Evolutionary conservation across 257 asterid species (phyloP), one percentile per base, ranked within the genome.

Genomic region (Fraxinus pennsylvanica): DNA sequence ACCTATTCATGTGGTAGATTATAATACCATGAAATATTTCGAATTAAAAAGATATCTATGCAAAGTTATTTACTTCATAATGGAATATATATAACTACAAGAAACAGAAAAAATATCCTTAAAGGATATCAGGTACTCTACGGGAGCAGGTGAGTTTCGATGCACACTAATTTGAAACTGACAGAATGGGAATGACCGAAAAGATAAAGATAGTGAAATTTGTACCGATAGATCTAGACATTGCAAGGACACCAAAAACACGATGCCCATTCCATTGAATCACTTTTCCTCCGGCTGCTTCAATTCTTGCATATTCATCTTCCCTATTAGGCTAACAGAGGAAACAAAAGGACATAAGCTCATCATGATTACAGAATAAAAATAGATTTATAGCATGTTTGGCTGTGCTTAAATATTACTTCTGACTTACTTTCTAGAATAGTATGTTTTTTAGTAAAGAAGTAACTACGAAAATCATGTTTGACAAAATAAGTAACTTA

Each of bases 211-310:
- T 25, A 12, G 15, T 10, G 47, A 76, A 71, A 83, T 59, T 77
- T 91, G 74, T 90, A 95, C 99, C 99, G 2, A 92, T 90, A 8
- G 99, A 92, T 84, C 99, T 91, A 45, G 99, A 94, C 99, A 92
- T 94, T 43, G 99, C 99, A 77, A 95, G 97, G 79, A 95, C 98
- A 2, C 99, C 99, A 41, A 91, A 93, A 73, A 95, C 99, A 50
- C 98, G 97, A 85, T 93, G 97, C 6, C 99, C 99, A 72, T 93
- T 95, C 99, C 99, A 95, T 82, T 91, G 96, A 81, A 94, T 94
- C n/a, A 94, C 99, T 90, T 91, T 94, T 66, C 99, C 99, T 78
- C 97, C 97, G 29, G 97, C 91, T 38, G 98, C 96, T 84, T 93
- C 97, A 76, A 95, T 95, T 87, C 99, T 90, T 76, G 87, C 89